A percentile compares a stretch with the other conserved stretches of the same genome.
phyloP scores from a whole-genome alignment of 208 protist genomes.

The Wallacemonas sp. region DNA sequence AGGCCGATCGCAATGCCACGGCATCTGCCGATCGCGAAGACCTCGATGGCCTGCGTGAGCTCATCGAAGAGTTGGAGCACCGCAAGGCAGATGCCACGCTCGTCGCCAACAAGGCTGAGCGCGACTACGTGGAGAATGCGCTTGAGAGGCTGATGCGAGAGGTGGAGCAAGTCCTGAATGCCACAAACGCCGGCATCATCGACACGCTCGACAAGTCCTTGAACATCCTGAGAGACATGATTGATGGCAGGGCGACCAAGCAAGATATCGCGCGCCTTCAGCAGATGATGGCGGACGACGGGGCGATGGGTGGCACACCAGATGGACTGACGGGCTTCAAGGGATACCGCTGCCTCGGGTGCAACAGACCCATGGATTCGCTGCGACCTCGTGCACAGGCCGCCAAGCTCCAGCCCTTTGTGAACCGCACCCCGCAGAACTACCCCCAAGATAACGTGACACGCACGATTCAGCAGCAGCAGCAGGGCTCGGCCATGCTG shows the following conservation, averaged over 20 bases:
- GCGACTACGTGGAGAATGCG: slow-evolving; percentile 91
- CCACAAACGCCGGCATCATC: slow-evolving; percentile 89
- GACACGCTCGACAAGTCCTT: slow-evolving; percentile 91
- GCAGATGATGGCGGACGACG: slow-evolving; percentile 57
- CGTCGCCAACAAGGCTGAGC: slow-evolving; percentile 91
- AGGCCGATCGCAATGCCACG: slow-evolving; percentile 28
- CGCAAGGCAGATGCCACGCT: slow-evolving; percentile 86
- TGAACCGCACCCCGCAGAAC: slow-evolving; percentile 82
- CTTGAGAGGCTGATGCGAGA: slow-evolving; percentile 90
- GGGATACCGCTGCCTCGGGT: slow-evolving; percentile 87
- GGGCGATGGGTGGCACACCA: slow-evolving; percentile 32
- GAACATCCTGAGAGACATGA: slow-evolving; percentile 90
- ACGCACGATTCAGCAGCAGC: slow-evolving; percentile 68
- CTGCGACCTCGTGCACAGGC: slow-evolving; percentile 70
- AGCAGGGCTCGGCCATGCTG: slow-evolving; percentile 23
- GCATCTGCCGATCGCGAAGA: slow-evolving; percentile 35
- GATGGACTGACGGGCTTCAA: slow-evolving; percentile 86
- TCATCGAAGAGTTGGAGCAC: slow-evolving; percentile 76
- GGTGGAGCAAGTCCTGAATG: slow-evolving; percentile 92
- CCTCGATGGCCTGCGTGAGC: slow-evolving; percentile 47
- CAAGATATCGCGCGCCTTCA: slow-evolving; percentile 80
- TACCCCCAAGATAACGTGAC: slow-evolving; percentile 62
- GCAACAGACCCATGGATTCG: slow-evolving; percentile 80
- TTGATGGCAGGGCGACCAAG: slow-evolving; percentile 87
- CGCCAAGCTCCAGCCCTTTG: slow-evolving; percentile 60